Conservation (phyloP, 202 grass and related monocot genomes). For the Thinopyrum obtusiflorum region DNA sequence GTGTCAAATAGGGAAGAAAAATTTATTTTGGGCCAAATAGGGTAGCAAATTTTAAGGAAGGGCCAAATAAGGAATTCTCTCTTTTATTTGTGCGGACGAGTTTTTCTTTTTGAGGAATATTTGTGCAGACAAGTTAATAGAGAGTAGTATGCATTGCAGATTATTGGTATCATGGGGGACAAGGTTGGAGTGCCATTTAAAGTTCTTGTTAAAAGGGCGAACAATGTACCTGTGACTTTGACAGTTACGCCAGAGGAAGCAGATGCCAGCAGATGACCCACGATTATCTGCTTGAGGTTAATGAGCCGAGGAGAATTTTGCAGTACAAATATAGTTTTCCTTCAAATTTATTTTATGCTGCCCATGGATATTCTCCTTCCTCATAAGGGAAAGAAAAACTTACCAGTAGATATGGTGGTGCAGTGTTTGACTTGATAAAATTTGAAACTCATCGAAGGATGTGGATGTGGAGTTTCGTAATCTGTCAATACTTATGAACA, state of each 20-base stretch:
- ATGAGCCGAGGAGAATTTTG: background rate
- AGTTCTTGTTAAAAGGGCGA: conserved; percentile 54
- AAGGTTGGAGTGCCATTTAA: conserved; percentile 56
- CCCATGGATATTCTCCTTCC: background rate
- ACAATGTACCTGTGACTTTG: conserved; percentile 45
- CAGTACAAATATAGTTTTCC: conserved; percentile 2
- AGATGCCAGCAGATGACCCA: conserved; percentile 46
- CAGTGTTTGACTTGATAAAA: conserved; percentile 4
- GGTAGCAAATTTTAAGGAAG: no score
- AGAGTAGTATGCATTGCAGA: conserved; percentile 43
- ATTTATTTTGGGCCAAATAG: no score
- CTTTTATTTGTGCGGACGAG: conserved; percentile 14
- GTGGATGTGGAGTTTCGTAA: background rate
- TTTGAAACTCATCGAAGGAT: background rate
- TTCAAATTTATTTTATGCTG: background rate
- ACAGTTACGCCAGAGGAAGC: conserved; percentile 73
- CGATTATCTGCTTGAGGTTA: conserved; percentile 24
- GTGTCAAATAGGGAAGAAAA: no score
- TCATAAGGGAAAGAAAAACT: background rate
- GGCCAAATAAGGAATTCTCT: no score
- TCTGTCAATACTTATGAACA: background rate
- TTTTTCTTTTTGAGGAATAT: background rate
- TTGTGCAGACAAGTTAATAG: conserved; percentile 26
- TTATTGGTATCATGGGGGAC: conserved; percentile 78
- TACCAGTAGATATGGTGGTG: background rate